Evolutionary conservation across 164 flowering plant species (phyloP).

Genomic region (Vitis labrusca): DNA sequence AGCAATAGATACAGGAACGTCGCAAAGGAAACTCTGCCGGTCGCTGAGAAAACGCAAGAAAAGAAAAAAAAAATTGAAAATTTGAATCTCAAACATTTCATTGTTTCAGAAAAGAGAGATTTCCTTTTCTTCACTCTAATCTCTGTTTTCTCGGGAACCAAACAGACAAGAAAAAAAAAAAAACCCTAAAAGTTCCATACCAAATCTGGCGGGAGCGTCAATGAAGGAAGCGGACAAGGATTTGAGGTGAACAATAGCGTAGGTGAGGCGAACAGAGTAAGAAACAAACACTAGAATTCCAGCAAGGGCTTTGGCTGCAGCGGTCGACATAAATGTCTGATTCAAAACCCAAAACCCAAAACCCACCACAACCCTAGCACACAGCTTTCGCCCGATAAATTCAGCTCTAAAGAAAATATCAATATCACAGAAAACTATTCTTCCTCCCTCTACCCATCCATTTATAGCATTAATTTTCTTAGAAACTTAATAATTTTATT

Average conservation of each 20-base stretch:
- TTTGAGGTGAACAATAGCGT: constrained; percentile 31
- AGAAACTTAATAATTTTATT: too few relatives aligned
- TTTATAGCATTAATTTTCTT: too few relatives aligned
- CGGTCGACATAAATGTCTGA: too few relatives aligned
- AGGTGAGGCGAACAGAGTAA: constrained; percentile 10
- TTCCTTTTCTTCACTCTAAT: neutral
- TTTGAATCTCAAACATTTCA: neutral
- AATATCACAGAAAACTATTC: too few relatives aligned
- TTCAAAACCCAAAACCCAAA: too few relatives aligned
- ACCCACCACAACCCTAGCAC: too few relatives aligned
- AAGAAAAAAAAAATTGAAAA: neutral
- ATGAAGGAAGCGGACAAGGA: constrained; percentile 35
- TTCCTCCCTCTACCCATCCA: too few relatives aligned
- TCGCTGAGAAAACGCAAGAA: neutral
- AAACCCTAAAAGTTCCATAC: constrained; percentile 10
- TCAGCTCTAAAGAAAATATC: too few relatives aligned
- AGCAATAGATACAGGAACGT: too few relatives aligned
- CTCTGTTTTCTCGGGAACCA: neutral
- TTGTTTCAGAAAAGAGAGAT: neutral
- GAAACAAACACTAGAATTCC: constrained; percentile 4
- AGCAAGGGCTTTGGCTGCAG: too few relatives aligned
- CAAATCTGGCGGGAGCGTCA: constrained; percentile 53
- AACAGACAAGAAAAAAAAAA: neutral
- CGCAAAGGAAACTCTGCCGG: neutral
- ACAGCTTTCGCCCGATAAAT: too few relatives aligned